These are phyloP conservation scores for Pseudocohnilembus persalinus DNA, from an alignment of 169 alveolate genomes.

Conservation along the genomic window DNA sequence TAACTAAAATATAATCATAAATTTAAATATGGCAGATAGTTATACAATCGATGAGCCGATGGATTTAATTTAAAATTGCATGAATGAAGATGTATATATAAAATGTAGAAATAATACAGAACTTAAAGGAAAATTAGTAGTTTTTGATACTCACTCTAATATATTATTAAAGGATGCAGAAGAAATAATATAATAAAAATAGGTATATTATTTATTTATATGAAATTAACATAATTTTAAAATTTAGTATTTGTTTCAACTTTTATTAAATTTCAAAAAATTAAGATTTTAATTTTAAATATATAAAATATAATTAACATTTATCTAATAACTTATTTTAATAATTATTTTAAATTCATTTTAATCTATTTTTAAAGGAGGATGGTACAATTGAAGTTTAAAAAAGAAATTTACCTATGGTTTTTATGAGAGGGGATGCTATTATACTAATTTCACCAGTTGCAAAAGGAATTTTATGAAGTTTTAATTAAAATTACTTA, in stretches of 20 bases:
- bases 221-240: neutral
- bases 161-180: constrained; percentile 20
- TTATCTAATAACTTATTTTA: no score
- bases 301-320: no score
- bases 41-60: constrained; percentile 7
- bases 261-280: no score
- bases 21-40: neutral
- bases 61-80: constrained; percentile 18
- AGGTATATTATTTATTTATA: neutral
- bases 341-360: no score
- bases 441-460: constrained; percentile 18
- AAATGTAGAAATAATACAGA: constrained; percentile 22
- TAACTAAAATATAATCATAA: no score
- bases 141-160: constrained; percentile 23
- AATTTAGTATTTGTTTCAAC: neutral
- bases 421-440: constrained; percentile 30
- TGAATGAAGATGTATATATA: constrained; percentile 7
- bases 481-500: no score
- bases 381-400: neutral
- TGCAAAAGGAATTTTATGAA: neutral
- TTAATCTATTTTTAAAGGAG: no score
- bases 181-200: neutral
- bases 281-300: no score
- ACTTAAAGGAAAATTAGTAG: constrained; percentile 28
- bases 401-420: constrained; percentile 15